Base-by-base conservation (phyloP, 805 yeast species). In the Henningerozyma blattae region DNA sequence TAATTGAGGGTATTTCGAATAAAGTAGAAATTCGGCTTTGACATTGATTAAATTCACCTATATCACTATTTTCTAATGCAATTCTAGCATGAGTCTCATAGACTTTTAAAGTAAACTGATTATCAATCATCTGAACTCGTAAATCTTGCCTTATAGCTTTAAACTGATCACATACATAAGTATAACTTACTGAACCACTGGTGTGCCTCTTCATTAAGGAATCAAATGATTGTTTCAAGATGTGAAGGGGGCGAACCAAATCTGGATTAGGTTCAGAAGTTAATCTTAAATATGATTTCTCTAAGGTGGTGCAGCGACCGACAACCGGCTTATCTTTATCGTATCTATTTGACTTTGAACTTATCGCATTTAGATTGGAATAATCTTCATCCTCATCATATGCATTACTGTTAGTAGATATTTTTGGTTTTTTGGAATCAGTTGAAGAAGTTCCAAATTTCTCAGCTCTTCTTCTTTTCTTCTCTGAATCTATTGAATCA, bases 11-110 rank as follows among this genome's bases (percentile, higher is more conserved):
- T 17, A 47, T 45, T 18, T 62, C 69, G 49, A 79, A 87, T 17
- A 87, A 60, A 30, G 68, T 63, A 41, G 72, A 72, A 33, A 91
- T 59, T 46, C 85, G 84, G 13, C 93, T 74, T 55, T 82, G 94
- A 53, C 97, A 91, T 54, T 89, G 96, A 59, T 91, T 91, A 54
- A 82, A 86, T 55, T 91, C 97, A 8, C 96, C 96, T 41, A 89
- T 59, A 55, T 89, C 98, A 27, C 71, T 68, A 49, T 80, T 77
- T 44, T 76, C 80, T 26, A 89, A 67, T 0, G 96, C 94, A n/a
- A 87, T 62, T 32, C 86, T 71, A 4, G 91, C 91, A 56, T 89
- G 94, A 3, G 76, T 68, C 55, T 85, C 91, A 55, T 91, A 89
- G 0, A 85, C 94, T 35, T 60, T 50, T 5, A 85, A 71, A 0